Base-by-base conservation (phyloP, 192 early-diverging fungal genomes). In the Dimargaris cristalligena region DNA sequence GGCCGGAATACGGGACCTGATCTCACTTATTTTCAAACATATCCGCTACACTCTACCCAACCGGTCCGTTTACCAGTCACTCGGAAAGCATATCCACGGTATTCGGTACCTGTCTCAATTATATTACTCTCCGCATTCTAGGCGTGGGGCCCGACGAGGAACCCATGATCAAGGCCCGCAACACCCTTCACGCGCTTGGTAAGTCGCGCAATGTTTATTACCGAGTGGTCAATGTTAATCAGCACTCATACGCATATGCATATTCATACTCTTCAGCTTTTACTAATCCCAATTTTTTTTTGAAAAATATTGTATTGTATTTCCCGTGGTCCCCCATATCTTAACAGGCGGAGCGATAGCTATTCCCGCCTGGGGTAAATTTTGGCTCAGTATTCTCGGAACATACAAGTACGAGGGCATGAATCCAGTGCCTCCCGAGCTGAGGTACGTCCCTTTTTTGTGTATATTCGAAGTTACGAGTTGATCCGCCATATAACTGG, bases 31-130 rank as follows among this genome's bases (percentile, higher is more conserved):
- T n/a, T n/a, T n/a, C n/a, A n/a, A n/a, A n/a, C n/a, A n/a, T n/a
- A n/a, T n/a, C n/a, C n/a, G n/a, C n/a, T n/a, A n/a, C n/a, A n/a
- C n/a, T n/a, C n/a, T n/a, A n/a, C n/a, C n/a, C n/a, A n/a, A 6
- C 51, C 51, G 3, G 28, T 28, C 4, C 32, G 22, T 52, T 23
- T 13, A 23, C 23, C 62, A 85, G 81, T 50, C 96, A 99, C 68
- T 89, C 90, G 48, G 94, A 95, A 71, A 78, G 87, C 48, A 69
- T 77, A 26, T 95, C 94, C 23, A 92, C 94, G 1, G 89, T 88
- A 13, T 99, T 99, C 74, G 93, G 93, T 52, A 99, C 96, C 0
- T 84, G 88, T 1, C 69, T 99, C 52, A 99, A 95, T 71, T 99
- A 99, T 67, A 85, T 90, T 11, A 75, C 81, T 22, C 75, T 95